Percentiles rank a stretch among this genome's conserved stretches.
Conservation (phyloP, 768 basidiomycete species). For the Mycena haematopus region DNA sequence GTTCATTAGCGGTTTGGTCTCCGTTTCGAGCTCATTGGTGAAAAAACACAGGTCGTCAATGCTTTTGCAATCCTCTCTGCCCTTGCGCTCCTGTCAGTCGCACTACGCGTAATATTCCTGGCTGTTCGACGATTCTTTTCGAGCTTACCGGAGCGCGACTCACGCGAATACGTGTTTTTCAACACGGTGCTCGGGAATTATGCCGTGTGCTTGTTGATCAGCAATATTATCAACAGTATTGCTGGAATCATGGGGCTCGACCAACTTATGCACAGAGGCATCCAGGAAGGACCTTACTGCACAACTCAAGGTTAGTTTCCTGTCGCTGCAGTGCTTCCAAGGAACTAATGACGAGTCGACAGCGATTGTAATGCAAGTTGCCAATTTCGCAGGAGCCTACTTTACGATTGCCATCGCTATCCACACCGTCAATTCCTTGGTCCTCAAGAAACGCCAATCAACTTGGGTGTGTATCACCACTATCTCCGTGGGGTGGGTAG, state of each 20-base stretch:
- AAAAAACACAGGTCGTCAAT: constrained; percentile 49
- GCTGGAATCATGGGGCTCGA: constrained; percentile 60
- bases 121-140: constrained; percentile 43
- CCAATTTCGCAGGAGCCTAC: constrained; percentile 64
- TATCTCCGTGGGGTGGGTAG: constrained; percentile 61
- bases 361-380: constrained; percentile 68
- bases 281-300: constrained; percentile 62
- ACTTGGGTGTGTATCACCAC: constrained; percentile 49
- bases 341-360: not conserved
- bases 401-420: constrained; percentile 70
- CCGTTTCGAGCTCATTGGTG: not conserved
- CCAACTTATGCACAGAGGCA: constrained; percentile 53
- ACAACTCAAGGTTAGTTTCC: constrained; percentile 59
- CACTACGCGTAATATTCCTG: constrained; percentile 54
- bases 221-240: constrained; percentile 58
- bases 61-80: constrained; percentile 61
- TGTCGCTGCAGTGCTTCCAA: not conserved
- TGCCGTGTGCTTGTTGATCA: constrained; percentile 64
- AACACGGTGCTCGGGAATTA: constrained; percentile 75
- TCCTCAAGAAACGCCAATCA: constrained; percentile 61
- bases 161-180: constrained; percentile 67
- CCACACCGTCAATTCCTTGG: constrained; percentile 73
- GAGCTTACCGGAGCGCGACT: constrained; percentile 31
- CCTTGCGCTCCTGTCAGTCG: constrained; percentile 57
- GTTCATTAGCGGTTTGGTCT: constrained; percentile 21